These are phyloP conservation scores for Colletotrichum cuscutae DNA, from an alignment of 2,329 filamentous ascomycete genomes.

Conservation along the genomic window DNA sequence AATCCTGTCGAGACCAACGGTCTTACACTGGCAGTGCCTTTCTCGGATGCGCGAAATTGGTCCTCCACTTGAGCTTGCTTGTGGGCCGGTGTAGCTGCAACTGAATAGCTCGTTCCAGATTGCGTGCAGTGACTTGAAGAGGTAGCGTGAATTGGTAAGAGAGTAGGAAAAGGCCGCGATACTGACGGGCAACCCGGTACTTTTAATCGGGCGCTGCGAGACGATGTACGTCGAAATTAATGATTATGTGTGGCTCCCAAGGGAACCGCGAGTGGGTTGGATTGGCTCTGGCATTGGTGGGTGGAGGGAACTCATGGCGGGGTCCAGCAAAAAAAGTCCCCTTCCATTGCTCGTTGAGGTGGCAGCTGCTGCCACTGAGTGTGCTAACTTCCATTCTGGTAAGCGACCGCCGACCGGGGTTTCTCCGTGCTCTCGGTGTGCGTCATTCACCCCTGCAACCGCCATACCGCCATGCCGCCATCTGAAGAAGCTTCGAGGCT, in stretches of 20 bases:
- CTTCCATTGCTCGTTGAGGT: not conserved
- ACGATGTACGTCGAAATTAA: slow-evolving; percentile 27
- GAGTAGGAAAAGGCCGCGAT: not conserved
- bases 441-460: slow-evolving; percentile 25
- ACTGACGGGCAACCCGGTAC: not conserved
- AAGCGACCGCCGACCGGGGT: slow-evolving; percentile 15
- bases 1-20: not conserved
- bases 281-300: slow-evolving; percentile 26
- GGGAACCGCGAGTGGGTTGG: slow-evolving; percentile 12
- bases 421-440: slow-evolving; percentile 31
- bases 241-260: slow-evolving; percentile 32
- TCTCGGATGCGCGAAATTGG: not conserved
- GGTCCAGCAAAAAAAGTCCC: slow-evolving; percentile 7
- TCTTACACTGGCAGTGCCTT: not conserved
- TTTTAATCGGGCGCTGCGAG: slow-evolving; percentile 22
- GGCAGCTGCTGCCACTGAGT: too few species aligned
- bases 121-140: not conserved
- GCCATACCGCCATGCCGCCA: not conserved
- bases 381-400: too few species aligned
- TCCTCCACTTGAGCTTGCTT: not conserved
- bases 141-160: not conserved
- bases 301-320: slow-evolving; percentile 12
- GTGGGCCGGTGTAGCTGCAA: not conserved
- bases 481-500: slow-evolving; percentile 9
- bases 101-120: not conserved